Conservation (phyloP, 495 filamentous ascomycete genomes). For the Hypoxylon cercidicola region DNA sequence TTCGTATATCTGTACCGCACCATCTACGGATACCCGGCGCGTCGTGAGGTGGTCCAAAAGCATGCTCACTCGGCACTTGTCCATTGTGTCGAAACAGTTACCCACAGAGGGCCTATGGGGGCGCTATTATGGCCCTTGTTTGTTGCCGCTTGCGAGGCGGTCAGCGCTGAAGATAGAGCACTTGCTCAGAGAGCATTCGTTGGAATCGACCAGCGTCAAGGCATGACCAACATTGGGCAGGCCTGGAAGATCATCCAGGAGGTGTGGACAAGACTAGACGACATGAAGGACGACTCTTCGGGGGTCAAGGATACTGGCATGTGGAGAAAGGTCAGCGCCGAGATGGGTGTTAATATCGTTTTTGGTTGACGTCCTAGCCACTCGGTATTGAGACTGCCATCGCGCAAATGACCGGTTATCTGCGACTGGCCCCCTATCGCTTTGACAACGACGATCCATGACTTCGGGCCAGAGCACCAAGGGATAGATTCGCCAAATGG, state of each 20-base stretch:
- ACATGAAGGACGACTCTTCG: slow-evolving; percentile 43
- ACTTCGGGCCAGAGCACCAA: slow-evolving; percentile 8
- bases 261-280: slow-evolving; percentile 62
- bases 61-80: slow-evolving; percentile 60
- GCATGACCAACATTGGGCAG: slow-evolving; percentile 69
- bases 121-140: slow-evolving; percentile 71
- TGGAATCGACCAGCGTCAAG: slow-evolving; percentile 62
- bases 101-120: slow-evolving; percentile 65
- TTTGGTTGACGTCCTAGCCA: slow-evolving; percentile 56
- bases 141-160: slow-evolving; percentile 66
- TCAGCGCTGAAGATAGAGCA: slow-evolving; percentile 49
- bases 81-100: slow-evolving; percentile 64
- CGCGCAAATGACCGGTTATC: slow-evolving; percentile 1
- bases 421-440: neutral
- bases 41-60: slow-evolving; percentile 59
- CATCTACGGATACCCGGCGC: slow-evolving; percentile 57
- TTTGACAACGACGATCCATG: slow-evolving; percentile 7
- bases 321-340: slow-evolving; percentile 61
- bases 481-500: neutral
- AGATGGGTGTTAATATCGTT: slow-evolving; percentile 63
- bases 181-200: slow-evolving; percentile 60
- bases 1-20: slow-evolving; percentile 70
- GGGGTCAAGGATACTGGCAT: slow-evolving; percentile 40
- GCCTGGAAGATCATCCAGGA: slow-evolving; percentile 67
- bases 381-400: neutral